A percentile compares a stretch with the other conserved stretches of the same genome.
Conservation (phyloP, 2,329 filamentous ascomycete genomes). For the Chlorencoelia australis region DNA sequence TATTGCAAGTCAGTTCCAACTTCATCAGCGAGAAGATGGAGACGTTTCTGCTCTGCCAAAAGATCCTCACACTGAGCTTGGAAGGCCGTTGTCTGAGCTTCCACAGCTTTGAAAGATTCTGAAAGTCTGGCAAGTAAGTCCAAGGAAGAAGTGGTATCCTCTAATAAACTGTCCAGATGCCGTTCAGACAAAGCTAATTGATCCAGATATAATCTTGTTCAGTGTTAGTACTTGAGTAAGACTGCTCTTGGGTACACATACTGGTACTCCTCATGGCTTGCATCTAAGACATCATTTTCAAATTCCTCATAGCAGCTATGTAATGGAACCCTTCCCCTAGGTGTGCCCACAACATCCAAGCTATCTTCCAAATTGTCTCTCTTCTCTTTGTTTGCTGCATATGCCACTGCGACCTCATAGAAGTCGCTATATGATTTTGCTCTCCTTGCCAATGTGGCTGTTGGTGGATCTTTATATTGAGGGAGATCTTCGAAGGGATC, state of each 20-base stretch:
- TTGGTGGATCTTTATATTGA: constrained; percentile 49
- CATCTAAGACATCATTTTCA: constrained; percentile 61
- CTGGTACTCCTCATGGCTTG: constrained; percentile 79
- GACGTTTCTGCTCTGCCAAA: constrained; percentile 67
- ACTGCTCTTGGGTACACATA: constrained; percentile 34
- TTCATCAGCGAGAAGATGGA: constrained; percentile 70
- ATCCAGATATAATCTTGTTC: constrained; percentile 59
- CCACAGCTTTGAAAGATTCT: constrained; percentile 77
- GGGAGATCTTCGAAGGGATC: constrained; percentile 49
- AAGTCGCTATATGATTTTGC: constrained; percentile 74
- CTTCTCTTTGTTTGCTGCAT: constrained; percentile 41
- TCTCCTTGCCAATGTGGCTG: constrained; percentile 53
- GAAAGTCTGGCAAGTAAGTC: constrained; percentile 69
- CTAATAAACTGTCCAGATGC: constrained; percentile 70
- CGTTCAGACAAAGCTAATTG: constrained; percentile 72
- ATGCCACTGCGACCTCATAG: constrained; percentile 51
- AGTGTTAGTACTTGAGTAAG: not conserved
- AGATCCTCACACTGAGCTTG: constrained; percentile 86
- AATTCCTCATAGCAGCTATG: constrained; percentile 47
- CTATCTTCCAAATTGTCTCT: constrained; percentile 17
- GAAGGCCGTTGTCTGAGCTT: constrained; percentile 86
- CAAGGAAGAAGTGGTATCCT: constrained; percentile 67
- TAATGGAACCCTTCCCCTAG: constrained; percentile 43
- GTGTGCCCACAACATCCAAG: constrained; percentile 29
- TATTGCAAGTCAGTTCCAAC: constrained; percentile 88